Base-by-base conservation (phyloP, 176 grass and related monocot genomes). In the Luzula sylvatica region DNA sequence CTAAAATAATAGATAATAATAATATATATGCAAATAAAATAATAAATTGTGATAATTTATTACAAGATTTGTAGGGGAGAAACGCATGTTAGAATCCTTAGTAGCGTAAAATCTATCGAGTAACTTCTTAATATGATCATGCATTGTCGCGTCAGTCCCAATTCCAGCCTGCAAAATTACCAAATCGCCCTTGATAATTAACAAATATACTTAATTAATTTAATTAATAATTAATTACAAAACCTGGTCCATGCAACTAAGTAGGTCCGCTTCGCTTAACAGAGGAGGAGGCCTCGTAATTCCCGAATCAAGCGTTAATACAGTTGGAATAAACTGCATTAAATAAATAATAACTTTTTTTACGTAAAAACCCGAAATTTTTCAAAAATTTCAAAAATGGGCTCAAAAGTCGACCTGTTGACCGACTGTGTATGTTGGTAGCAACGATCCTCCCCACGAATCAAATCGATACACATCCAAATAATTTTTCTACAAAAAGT, bases 121-220 rank as follows among this genome's bases (percentile, higher is more conserved):
- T 47, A 82, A 74, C 80, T 96, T 96, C 42, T 96, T 96, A 54
- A 96, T 96, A 69, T 96, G 84, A 42, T 96, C 90, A 71, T 96
- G 90, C 90, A 96, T 96, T 42, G 90, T 96, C 45, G 90, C 90
- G 66, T 96, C 90, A 38, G 90, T 96, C 50, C 90, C 90, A 61
- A 96, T 96, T 82, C 90, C 90, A 67, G 90, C 80, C 90, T 96
- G 61, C 50, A 78, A 75, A 78, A 47, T 75, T 53, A 65, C 70
- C 22, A 32, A 55, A 32, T 58, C 25, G 64, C 18, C 26, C 51
- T 26, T 65, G 68, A 72, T 49, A 22, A 46, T 51, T 24, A 28
- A 46, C 13, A 9, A 32, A 73, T 56, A 19, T 23, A 46, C 1
- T 23, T 28, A 17, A 63, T 46, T 48, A 63, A 70, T 46, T 26